Conservation (phyloP, 768 basidiomycete species). For the Boletus pseudopeckii region DNA sequence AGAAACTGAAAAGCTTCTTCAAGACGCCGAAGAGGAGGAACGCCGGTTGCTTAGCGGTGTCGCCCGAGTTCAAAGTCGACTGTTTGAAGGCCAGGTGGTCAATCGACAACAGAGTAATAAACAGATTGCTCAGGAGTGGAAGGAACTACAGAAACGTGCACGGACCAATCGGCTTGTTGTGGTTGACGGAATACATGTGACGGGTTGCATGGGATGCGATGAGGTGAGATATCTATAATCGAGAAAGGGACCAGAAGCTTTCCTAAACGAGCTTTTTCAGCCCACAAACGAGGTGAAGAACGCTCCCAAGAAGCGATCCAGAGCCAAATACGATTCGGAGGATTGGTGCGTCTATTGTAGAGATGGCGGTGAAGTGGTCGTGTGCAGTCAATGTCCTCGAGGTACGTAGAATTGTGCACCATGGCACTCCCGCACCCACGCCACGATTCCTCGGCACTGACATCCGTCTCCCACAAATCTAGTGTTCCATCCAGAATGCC, state of each 20-base stretch:
- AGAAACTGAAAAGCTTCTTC: conserved; percentile 29
- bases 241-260: background rate
- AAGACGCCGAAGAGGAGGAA: conserved; percentile 55
- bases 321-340: conserved; percentile 45
- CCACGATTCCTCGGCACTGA: background rate
- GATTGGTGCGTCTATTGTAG: conserved; percentile 59
- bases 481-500: conserved; percentile 57
- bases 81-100: conserved; percentile 54
- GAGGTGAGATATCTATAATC: conserved; percentile 32
- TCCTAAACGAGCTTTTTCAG: conserved; percentile 14
- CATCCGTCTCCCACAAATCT: background rate
- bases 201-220: conserved; percentile 24
- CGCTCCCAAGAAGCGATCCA: conserved; percentile 31
- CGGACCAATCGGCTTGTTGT: conserved; percentile 39
- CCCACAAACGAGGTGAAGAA: conserved; percentile 10
- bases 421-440: conserved; percentile 1
- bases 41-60: conserved; percentile 46
- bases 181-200: conserved; percentile 36
- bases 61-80: conserved; percentile 54
- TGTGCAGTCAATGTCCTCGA: conserved; percentile 52
- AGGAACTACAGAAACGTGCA: conserved; percentile 43
- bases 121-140: conserved; percentile 47
- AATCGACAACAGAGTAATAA: conserved; percentile 33
- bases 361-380: conserved; percentile 53
- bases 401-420: conserved; percentile 33